Base-by-base conservation (phyloP, 228 moss, liverwort and hornwort genomes). In the Sphagnum fallax region DNA sequence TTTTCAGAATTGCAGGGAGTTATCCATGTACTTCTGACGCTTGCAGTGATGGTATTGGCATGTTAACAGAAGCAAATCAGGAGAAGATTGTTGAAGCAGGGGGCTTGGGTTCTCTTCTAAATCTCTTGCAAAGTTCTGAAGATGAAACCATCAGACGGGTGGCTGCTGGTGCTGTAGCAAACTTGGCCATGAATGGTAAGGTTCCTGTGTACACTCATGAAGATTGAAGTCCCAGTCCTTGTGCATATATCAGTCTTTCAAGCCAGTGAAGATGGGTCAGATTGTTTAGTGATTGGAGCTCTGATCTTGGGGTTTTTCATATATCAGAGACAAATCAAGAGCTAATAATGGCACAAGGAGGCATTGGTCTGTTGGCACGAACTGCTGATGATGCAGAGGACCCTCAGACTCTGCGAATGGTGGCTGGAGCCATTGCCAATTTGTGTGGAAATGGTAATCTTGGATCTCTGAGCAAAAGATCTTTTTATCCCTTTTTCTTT, bases 61-160 rank as follows among this genome's bases (percentile, higher is more conserved):
- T 32, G 32, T 48, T 66, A 16, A 58, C 88, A 92, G 96, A 96
- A 74, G 93, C 93, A 77, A 96, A 93, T 49, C 96, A 96, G 74
- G 96, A 93, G 68, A 96, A 96, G 73, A 96, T 96, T 53, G 96
- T 96, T 53, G 96, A 92, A 75, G 96, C 96, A 67, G 96, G 96
- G 64, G 96, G 96, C 5, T 77, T 96, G 66, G 96, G 96, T 47
- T 92, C 92, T 49, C 73, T 96, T 67, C 83, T 96, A 52, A 78
- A 88, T 80, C 83, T 96, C 16, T 75, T 96, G 9, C 96, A 93
- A 60, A 89, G 89, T 73, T 92, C 92, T 63, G 96, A 96, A 85
- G 96, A 96, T 77, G 96, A 96, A 77, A 96, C 93, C 8, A 91
- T 96, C 67, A 82, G 96, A 71, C 93, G 96, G 53, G 96, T 96